Evolutionary conservation across 2,329 filamentous ascomycete species (phyloP).

Genomic region (Ophiostoma angusticollis): DNA sequence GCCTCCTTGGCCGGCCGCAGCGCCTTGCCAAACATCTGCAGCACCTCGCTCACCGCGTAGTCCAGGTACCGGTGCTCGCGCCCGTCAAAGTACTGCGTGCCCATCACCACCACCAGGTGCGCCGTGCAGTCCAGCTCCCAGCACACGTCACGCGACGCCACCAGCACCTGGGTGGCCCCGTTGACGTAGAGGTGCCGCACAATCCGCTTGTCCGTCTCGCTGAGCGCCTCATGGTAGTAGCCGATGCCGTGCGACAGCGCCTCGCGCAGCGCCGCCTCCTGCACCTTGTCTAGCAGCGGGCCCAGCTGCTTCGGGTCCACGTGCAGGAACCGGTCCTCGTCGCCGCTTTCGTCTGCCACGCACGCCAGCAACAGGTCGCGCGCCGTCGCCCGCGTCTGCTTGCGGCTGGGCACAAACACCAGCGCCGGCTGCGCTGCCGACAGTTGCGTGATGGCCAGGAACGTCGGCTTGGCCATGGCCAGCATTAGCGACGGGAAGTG

Average conservation of each 20-base stretch:
- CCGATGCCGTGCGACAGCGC: constrained; percentile 88
- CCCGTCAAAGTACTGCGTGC: constrained; percentile 93
- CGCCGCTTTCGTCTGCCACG: constrained; percentile 71
- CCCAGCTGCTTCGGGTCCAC: constrained; percentile 64
- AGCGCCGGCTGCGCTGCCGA: constrained; percentile 82
- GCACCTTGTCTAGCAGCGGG: constrained; percentile 68
- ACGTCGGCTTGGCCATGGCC: constrained; percentile 92
- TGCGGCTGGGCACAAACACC: constrained; percentile 83
- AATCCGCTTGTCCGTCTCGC: constrained; percentile 78
- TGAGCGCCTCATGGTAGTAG: constrained; percentile 93
- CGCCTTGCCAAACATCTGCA: constrained; percentile 97
- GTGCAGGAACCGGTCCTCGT: constrained; percentile 89
- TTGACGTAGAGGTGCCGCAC: constrained; percentile 84
- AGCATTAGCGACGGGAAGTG: constrained; percentile 98
- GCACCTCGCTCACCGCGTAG: constrained; percentile 82
- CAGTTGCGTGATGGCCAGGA: constrained; percentile 75
- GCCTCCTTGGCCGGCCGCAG: constrained; percentile 68
- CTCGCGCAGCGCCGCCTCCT: constrained; percentile 78
- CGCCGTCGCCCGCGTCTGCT: constrained; percentile 80
- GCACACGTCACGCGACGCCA: constrained; percentile 71
- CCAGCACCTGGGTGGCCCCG: constrained; percentile 76
- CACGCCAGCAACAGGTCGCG: constrained; percentile 80
- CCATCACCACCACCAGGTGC: constrained; percentile 91
- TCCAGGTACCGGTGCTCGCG: constrained; percentile 95
- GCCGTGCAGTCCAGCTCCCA: constrained; percentile 87